Evolutionary conservation across 169 alveolate species (phyloP), one percentile per base, ranked within the genome.

Genomic region (Haemoproteus tartakovskyi): DNA sequence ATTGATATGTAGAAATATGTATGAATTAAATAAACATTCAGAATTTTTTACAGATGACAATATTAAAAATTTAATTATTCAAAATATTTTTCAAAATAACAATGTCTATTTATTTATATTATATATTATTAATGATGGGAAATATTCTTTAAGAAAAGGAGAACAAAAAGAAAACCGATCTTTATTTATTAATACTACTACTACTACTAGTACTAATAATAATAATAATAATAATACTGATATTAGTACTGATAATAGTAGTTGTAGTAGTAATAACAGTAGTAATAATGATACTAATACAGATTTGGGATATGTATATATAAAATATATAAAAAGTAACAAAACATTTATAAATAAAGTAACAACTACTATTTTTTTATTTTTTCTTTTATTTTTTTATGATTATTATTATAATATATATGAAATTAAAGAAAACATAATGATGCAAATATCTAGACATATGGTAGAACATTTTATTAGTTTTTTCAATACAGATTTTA

Each of bases 401-500:
- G 82, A 67, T 54, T 67, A 67, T 57, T 67, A 67, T 27, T 67
- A 67, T 2, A 41, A 9, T 60, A 52, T 54, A 26, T 67, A 67
- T 57, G 70, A 67, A 67, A 67, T 67, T 41, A 67, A 67, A 57
- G 82, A 67, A 67, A 67, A 67, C 26, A 67, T 67, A 12, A 37
- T 67, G 33, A 67, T 54, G 60, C 82, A 67, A 67, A 67, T 67
- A 16, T 45, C 48, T 14, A 52, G 82, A 38, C 82, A 67, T 19
- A 67, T 67, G 16, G n/a, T 52, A 41, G 82, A 67, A 22, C 82
- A 67, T 54, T 67, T 67, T 43, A n/a, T 48, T 6, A 67, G 51
- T 30, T 67, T 67, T 1, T 67, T 52, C 38, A 67, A 51, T 40
- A 14, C 40, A 0, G 82, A 52, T 38, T 60, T 67, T 33, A 1